These are phyloP conservation scores for Tolypocladium ovalisporum DNA, from an alignment of 2,329 filamentous ascomycete genomes.

Conservation along the genomic window DNA sequence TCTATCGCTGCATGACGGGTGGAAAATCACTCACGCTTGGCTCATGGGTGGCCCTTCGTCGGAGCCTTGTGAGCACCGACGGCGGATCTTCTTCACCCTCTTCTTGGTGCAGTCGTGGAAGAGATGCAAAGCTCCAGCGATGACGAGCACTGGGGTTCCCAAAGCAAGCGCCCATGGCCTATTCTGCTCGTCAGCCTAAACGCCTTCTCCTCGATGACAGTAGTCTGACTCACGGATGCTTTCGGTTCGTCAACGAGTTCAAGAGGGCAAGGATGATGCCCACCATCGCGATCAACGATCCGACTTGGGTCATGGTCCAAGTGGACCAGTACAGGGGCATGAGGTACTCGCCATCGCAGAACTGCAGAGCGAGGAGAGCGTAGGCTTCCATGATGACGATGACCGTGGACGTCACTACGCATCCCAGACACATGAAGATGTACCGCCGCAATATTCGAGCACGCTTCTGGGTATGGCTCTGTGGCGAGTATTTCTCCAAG, in stretches of 20 bases:
- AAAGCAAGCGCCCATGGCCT: slow-evolving; percentile 48
- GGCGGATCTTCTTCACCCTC: slow-evolving; percentile 20
- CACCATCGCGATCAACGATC: slow-evolving; percentile 45
- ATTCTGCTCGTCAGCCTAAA: not conserved
- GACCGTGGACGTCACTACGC: slow-evolving; percentile 31
- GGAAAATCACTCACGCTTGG: slow-evolving; percentile 25
- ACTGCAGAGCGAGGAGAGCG: slow-evolving; percentile 41
- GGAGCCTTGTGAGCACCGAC: slow-evolving; percentile 12
- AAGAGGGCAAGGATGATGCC: slow-evolving; percentile 44
- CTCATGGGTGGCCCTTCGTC: slow-evolving; percentile 26
- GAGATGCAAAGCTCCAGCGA: slow-evolving; percentile 41
- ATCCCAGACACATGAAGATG: slow-evolving; percentile 30
- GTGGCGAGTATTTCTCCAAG: slow-evolving; percentile 22
- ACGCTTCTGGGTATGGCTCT: slow-evolving; percentile 22
- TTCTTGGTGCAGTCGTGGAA: slow-evolving; percentile 29
- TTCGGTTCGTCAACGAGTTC: slow-evolving; percentile 35
- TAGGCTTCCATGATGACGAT: slow-evolving; percentile 45
- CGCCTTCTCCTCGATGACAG: not conserved
- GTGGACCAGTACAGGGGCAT: slow-evolving; percentile 51
- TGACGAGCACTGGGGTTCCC: slow-evolving; percentile 48
- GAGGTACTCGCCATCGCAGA: slow-evolving; percentile 49
- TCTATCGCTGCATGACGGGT: not conserved
- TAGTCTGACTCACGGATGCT: slow-evolving; percentile 34
- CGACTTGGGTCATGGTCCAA: slow-evolving; percentile 49
- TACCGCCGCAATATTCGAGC: slow-evolving; percentile 20